Evolutionary conservation across 2,329 filamentous ascomycete genomes (phyloP).

Genomic region (Cytospora schulzeri): DNA sequence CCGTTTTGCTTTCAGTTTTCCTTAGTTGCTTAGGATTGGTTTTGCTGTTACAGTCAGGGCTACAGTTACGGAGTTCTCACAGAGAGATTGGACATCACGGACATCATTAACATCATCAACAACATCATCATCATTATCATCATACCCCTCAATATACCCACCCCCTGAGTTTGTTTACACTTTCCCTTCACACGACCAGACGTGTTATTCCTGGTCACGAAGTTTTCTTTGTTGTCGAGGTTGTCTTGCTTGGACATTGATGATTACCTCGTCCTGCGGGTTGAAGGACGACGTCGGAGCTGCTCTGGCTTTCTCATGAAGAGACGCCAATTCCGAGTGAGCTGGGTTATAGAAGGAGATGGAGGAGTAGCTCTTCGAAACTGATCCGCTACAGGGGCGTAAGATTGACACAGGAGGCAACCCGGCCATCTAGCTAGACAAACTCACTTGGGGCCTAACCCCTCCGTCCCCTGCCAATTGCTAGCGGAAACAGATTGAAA

Average conservation of each 20-base stretch:
- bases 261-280: neutral
- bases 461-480: neutral
- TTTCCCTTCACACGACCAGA: constrained; percentile 9
- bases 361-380: neutral
- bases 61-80: constrained; percentile 10
- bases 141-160: constrained; percentile 20
- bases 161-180: constrained; percentile 8
- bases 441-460: neutral
- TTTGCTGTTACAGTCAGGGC: constrained; percentile 1
- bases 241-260: neutral
- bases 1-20: constrained; percentile 2
- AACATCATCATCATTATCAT: neutral
- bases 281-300: neutral
- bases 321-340: constrained; percentile 12
- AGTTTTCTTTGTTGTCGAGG: constrained; percentile 9
- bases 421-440: neutral
- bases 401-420: constrained; percentile 1
- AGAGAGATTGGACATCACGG: constrained; percentile 14
- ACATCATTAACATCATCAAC: neutral
- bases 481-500: neutral
- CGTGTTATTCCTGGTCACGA: neutral
- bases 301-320: constrained; percentile 18
- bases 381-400: neutral
- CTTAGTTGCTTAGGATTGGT: neutral
- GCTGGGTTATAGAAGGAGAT: neutral